Conservation (phyloP, 2,329 filamentous ascomycete species). For the Claviceps cyperi region DNA sequence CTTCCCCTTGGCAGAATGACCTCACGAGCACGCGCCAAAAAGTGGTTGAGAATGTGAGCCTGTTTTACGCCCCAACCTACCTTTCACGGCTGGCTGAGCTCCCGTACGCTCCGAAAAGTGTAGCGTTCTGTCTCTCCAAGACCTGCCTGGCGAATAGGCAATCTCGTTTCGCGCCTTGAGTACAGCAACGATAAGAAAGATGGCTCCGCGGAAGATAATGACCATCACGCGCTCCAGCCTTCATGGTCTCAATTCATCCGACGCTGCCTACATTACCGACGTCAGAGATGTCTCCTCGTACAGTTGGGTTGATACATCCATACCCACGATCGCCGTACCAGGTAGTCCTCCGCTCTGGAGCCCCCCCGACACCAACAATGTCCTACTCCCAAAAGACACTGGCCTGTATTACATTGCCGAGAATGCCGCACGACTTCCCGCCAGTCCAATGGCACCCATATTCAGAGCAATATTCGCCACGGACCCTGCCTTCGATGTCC, state of each 20-base stretch:
- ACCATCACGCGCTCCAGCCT: background rate
- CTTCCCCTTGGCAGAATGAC: too few species aligned
- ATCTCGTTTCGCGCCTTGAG: too few species aligned
- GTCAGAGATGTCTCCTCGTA: conserved; percentile 31
- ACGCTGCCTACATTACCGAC: conserved; percentile 17
- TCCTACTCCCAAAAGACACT: conserved; percentile 20
- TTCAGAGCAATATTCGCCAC: conserved; percentile 27
- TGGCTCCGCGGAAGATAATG: background rate
- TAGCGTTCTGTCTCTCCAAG: too few species aligned
- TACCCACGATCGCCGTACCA: conserved; percentile 30
- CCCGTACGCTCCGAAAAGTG: too few species aligned
- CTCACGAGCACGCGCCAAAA: too few species aligned
- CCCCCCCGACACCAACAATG: conserved; percentile 10
- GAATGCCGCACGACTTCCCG: conserved; percentile 29
- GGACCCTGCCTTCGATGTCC: conserved; percentile 25
- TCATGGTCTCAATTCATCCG: background rate
- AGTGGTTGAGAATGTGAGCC: background rate
- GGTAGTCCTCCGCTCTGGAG: conserved; percentile 23
- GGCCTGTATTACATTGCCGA: conserved; percentile 28
- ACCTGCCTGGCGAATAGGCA: too few species aligned
- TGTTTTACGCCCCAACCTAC: too few species aligned
- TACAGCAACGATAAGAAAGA: background rate
- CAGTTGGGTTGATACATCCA: conserved; percentile 29
- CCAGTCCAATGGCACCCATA: conserved; percentile 29
- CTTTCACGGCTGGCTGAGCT: too few species aligned